These are phyloP conservation scores for Nothophytophthora sp. DNA, from an alignment of 352 stramenopile species.

Conservation along the genomic window DNA sequence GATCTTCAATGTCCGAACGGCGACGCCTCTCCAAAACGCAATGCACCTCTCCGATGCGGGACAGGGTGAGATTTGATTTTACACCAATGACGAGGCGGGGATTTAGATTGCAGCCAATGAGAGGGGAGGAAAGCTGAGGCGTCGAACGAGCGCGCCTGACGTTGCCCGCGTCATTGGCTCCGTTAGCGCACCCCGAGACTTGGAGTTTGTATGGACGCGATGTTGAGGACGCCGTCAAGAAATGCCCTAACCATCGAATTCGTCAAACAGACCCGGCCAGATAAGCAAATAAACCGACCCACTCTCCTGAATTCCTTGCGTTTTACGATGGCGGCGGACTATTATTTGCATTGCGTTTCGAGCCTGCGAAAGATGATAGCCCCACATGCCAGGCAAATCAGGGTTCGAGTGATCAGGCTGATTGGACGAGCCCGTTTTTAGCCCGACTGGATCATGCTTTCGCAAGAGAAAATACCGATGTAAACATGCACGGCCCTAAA, in stretches of 20 bases:
- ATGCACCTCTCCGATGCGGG: constrained; percentile 17
- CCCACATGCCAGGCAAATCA: constrained; percentile 2
- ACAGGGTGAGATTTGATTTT: not conserved
- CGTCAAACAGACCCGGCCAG: not conserved
- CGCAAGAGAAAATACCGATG: constrained; percentile 14
- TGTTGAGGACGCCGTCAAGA: too few species aligned
- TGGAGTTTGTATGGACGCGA: not conserved
- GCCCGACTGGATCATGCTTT: not conserved
- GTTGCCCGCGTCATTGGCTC: constrained; percentile 16
- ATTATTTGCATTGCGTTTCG: constrained; percentile 12
- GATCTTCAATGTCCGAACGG: constrained; percentile 1
- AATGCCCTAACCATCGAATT: not conserved
- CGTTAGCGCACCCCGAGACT: not conserved
- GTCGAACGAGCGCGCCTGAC: not conserved
- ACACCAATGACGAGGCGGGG: not conserved
- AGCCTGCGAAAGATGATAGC: constrained; percentile 8
- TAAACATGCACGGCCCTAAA: too few species aligned
- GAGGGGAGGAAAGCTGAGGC: too few species aligned
- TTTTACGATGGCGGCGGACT: not conserved
- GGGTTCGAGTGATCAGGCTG: constrained; percentile 19
- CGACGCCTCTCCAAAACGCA: not conserved
- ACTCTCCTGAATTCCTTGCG: too few species aligned
- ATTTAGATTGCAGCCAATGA: not conserved
- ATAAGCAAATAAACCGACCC: too few species aligned
- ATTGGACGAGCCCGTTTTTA: constrained; percentile 31